Base-by-base conservation (phyloP, 2,329 filamentous ascomycete genomes). In the Rhynchosporium agropyri region DNA sequence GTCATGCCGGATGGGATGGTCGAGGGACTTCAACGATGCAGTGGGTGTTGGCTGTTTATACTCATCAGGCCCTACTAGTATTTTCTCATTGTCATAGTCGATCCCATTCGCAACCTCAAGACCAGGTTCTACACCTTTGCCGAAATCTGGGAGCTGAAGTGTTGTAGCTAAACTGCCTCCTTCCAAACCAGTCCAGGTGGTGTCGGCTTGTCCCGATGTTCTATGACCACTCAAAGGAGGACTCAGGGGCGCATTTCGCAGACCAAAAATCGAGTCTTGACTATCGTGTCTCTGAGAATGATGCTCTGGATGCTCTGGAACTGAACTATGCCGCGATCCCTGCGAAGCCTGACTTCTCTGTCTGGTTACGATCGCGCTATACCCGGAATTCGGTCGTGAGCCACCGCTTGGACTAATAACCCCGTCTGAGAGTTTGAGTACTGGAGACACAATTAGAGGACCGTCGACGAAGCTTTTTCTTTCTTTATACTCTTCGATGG, bases 1-100 rank as follows among this genome's bases (percentile, higher is more conserved):
- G 65, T 73, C 71, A 33, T 69, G 68, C 12, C 66, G 63, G 49
- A 74, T 72, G 4, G 68, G 71, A 55, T 66, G 65, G 33, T 72
- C 70, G 26, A 70, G 67, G 12, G 68, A 69, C 43, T 65, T 70
- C 46, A 70, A 51, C 4, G 71, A 72, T 7, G 68, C 51, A 6
- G 67, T 64, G 6, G 69, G 65, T 28, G 68, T 70, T 43, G 58
- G 48, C 8, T 63, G 62, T 13, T 48, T 28, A 13, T 54, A 26
- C 26, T 58, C 53, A 26, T 62, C 48, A 12, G 51, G 50, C 10
- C 20, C 46, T 4, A 65, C 60, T 7, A 58, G 49, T 36, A 63
- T 61, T 20, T 60, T 58, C 31, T 60, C 70, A 40, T 63, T 68
- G 5, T 65, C 63, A 50, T 65, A 66, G 49, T 68, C 66, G 33